Conservation (phyloP, 768 basidiomycete genomes). For the Trametes meyenii region DNA sequence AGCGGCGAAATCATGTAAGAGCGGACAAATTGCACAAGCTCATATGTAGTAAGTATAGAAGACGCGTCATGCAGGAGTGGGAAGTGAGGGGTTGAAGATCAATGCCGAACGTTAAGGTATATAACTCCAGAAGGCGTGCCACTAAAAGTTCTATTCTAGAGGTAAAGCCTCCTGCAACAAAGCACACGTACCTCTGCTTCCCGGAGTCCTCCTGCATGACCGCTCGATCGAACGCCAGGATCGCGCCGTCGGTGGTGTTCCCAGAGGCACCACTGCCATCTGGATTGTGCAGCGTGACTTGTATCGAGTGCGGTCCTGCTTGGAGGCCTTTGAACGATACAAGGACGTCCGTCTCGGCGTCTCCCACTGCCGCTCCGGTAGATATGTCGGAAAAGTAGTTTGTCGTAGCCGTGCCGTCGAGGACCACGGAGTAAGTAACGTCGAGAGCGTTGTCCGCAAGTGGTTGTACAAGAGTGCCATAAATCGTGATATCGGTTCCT, state of each 20-base stretch:
- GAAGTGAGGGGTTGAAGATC: background rate
- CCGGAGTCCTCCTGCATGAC: constrained; percentile 36
- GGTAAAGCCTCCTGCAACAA: background rate
- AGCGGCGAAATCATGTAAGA: background rate
- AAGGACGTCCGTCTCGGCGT: constrained; percentile 43
- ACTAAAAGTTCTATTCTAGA: background rate
- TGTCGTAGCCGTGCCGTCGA: constrained; percentile 50
- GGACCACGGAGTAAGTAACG: constrained; percentile 45
- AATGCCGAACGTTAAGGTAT: background rate
- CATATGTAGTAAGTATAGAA: background rate
- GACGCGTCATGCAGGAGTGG: background rate
- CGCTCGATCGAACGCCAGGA: constrained; percentile 61
- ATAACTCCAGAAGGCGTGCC: background rate
- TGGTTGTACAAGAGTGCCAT: constrained; percentile 48
- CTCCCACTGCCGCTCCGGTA: constrained; percentile 29
- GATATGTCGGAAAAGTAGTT: constrained; percentile 32
- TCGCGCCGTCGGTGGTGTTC: constrained; percentile 25
- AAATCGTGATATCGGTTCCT: constrained; percentile 69
- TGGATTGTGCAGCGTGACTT: constrained; percentile 51
- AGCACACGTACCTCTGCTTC: constrained; percentile 13
- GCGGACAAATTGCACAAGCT: background rate
- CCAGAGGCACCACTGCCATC: constrained; percentile 12
- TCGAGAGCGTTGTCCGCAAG: constrained; percentile 4
- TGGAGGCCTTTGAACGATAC: constrained; percentile 50
- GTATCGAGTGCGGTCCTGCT: constrained; percentile 55